Evolutionary conservation across 106 monocot genomes (phyloP).

Genomic region (Dendrobium nobile): DNA sequence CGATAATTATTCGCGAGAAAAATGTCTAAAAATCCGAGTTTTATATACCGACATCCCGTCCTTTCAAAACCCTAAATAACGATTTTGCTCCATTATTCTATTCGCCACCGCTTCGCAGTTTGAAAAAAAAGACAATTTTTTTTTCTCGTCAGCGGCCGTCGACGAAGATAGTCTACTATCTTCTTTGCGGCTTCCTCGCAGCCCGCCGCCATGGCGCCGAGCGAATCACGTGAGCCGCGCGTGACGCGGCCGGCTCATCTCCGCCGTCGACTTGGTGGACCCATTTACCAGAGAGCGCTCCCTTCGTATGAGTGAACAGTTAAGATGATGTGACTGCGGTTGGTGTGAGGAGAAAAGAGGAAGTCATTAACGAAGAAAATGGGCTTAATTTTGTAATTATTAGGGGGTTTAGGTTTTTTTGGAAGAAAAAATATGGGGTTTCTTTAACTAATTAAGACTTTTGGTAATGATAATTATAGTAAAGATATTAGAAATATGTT

Average conservation of each 20-base stretch:
- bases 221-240: neutral
- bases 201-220: slow-evolving; percentile 5
- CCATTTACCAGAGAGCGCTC: neutral
- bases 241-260: neutral
- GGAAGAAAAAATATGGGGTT: too few species aligned
- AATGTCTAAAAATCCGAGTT: neutral
- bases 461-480: too few species aligned
- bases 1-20: neutral
- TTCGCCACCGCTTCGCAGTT: neutral
- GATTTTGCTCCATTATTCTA: slow-evolving; percentile 6
- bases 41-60: slow-evolving; percentile 9
- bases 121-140: neutral
- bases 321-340: neutral
- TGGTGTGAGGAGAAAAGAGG: neutral
- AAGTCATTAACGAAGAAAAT: neutral
- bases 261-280: neutral
- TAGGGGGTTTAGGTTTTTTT: too few species aligned
- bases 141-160: slow-evolving; percentile 7
- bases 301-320: neutral
- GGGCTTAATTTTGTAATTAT: too few species aligned
- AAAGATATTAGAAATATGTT: too few species aligned
- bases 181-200: slow-evolving; percentile 2
- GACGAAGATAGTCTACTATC: neutral
- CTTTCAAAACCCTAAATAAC: slow-evolving; percentile 12
- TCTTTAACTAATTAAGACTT: too few species aligned